Base-by-base conservation (phyloP, 108 stramenopile species). In the Nitzschia sp. region DNA sequence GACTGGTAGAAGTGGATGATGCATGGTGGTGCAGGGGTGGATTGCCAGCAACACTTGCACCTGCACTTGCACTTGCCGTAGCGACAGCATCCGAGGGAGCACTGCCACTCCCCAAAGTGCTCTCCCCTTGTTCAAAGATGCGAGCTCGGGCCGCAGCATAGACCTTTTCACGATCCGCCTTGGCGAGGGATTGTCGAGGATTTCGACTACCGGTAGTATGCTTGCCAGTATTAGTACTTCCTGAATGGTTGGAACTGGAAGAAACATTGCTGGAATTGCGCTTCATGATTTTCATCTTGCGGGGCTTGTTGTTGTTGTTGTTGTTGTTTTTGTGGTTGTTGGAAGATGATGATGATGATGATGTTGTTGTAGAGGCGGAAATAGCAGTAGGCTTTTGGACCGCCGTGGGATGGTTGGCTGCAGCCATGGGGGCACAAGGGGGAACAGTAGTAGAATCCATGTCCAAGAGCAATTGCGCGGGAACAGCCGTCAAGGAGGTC, bases 101-200 rank as follows among this genome's bases (percentile, higher is more conserved):
- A 42, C 42, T 63, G 9, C 48, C 29, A 34, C 5, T 63, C 44
- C 42, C 44, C 3, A 5, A 3, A 34, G 29, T 34, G 29, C 29
- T 34, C 10, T 74, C 58, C 34, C 34, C 54, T 17, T 75, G 75
- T 19, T 80, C 77, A 76, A 97, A 95, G 61, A 95, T 97, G 7
- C 96, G 78, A 12, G 96, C 96, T 44, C 96, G 60, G 9, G 92
- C 93, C 78, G 93, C 94, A 17, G 90, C 94, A 65, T 97, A 97
- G 37, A 86, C 86, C 77, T 81, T 86, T 81, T 95, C 94, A 34
- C 29, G 29, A 34, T 34, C 29, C 1, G 29, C 29, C 73, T 87
- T 88, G 41, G 91, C 96, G n/a, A 65, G 71, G 22, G 93, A 62
- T 14, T 76, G 83, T 56, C 81, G 80, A 20, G 70, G 54, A 9